These are phyloP conservation scores for Wickerhamiella bombiphila DNA, from an alignment of 805 yeast genomes.

Conservation along the genomic window DNA sequence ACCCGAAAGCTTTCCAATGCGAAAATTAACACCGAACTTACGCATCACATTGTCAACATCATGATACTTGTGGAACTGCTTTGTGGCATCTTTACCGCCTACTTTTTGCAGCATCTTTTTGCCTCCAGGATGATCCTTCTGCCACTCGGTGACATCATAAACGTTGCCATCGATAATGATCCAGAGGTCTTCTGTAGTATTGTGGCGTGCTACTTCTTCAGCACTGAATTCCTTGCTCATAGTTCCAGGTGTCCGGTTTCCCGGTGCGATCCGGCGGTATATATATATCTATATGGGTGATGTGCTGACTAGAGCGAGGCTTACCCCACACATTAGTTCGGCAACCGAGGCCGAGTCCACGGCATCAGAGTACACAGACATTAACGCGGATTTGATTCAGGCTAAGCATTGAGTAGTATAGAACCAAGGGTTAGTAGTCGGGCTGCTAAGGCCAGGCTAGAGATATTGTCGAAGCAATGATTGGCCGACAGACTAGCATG, in stretches of 20 bases:
- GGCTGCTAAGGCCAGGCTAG: too few relatives aligned
- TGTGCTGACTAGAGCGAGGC: too few relatives aligned
- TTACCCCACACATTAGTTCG: not conserved
- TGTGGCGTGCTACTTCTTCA: conserved; percentile 54
- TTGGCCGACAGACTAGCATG: too few relatives aligned
- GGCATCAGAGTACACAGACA: too few relatives aligned
- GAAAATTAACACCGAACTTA: conserved; percentile 23
- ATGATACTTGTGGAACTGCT: conserved; percentile 41
- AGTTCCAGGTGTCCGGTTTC: too few relatives aligned
- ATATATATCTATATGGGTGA: too few relatives aligned
- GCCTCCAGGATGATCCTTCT: conserved; percentile 70
- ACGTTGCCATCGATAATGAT: conserved; percentile 70
- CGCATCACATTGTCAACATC: conserved; percentile 25
- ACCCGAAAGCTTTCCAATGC: conserved; percentile 20
- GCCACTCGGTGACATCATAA: conserved; percentile 56
- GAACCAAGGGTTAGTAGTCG: too few relatives aligned
- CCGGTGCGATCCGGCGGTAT: too few relatives aligned
- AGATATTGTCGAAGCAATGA: too few relatives aligned
- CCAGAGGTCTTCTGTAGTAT: conserved; percentile 68
- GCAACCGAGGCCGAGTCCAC: not conserved
- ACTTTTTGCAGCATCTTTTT: conserved; percentile 60
- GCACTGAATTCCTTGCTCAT: conserved; percentile 10
- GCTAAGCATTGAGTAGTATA: too few relatives aligned
- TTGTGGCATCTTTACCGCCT: conserved; percentile 67
- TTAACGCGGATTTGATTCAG: too few relatives aligned